Evolutionary conservation across 306 rosid species (phyloP).

Genomic region (cucumber (Cucumis sativus)): DNA sequence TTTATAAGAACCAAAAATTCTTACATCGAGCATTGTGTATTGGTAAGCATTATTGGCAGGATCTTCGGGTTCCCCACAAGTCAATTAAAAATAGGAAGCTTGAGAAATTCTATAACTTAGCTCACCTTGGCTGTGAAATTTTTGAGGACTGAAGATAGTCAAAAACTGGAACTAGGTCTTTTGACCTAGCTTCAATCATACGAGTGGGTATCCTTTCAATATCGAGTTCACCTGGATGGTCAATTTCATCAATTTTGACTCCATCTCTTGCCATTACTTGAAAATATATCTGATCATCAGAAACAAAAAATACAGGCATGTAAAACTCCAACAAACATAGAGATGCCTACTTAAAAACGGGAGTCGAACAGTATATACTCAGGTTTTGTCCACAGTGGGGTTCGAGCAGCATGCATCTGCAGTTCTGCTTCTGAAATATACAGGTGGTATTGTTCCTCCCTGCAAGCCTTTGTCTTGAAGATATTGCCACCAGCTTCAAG

Average conservation of each 20-base stretch:
- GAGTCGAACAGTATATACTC: conserved; percentile 27
- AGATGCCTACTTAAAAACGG: background rate
- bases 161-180: conserved; percentile 62
- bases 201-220: conserved; percentile 62
- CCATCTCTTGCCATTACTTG: conserved; percentile 49
- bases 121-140: conserved; percentile 49
- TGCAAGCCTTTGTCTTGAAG: conserved; percentile 27
- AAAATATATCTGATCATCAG: conserved; percentile 59
- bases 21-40: too few species aligned
- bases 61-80: background rate
- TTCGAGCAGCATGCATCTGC: conserved; percentile 57
- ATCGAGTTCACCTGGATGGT: conserved; percentile 55
- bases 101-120: background rate
- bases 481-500: conserved; percentile 31
- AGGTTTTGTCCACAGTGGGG: conserved; percentile 65
- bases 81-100: background rate
- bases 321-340: background rate
- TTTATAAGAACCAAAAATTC: background rate
- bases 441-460: conserved; percentile 55
- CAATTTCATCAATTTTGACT: conserved; percentile 30
- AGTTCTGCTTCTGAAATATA: conserved; percentile 96
- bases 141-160: conserved; percentile 46
- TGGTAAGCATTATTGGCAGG: background rate
- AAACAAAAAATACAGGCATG: conserved; percentile 7
- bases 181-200: conserved; percentile 65